Percentiles rank a stretch among this genome's conserved stretches.
phyloP scores from a whole-genome alignment of 2,329 filamentous ascomycete genomes.

The Colletotrichum sp. region DNA sequence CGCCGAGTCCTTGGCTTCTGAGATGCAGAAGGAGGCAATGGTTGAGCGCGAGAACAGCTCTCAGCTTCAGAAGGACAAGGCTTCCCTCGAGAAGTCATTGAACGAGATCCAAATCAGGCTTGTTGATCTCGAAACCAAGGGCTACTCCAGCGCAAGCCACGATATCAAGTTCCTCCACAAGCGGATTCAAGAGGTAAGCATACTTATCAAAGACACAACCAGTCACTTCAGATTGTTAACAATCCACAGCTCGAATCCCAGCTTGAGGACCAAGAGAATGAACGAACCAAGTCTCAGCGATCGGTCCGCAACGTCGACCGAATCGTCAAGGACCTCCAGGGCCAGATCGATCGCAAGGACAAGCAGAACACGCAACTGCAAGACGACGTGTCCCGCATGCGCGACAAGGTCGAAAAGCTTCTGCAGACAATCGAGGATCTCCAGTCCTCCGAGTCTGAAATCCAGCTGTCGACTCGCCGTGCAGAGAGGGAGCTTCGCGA shows the following conservation, averaged over 20 bases:
- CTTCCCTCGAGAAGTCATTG: constrained; percentile 83
- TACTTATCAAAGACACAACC: neutral
- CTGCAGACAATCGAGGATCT: constrained; percentile 93
- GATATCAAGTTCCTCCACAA: constrained; percentile 95
- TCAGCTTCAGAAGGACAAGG: constrained; percentile 88
- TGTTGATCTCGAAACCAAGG: constrained; percentile 95
- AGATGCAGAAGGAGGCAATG: constrained; percentile 92
- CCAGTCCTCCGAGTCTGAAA: constrained; percentile 82
- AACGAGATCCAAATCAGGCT: constrained; percentile 90
- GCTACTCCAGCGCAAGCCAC: constrained; percentile 91
- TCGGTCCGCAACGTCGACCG: constrained; percentile 93
- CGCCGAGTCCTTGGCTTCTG: constrained; percentile 83
- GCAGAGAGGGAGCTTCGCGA: constrained; percentile 90
- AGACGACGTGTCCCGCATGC: constrained; percentile 83
- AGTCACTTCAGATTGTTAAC: constrained; percentile 16
- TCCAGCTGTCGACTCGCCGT: constrained; percentile 81
- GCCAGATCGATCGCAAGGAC: constrained; percentile 91
- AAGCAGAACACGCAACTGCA: constrained; percentile 82
- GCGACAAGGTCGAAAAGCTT: constrained; percentile 90
- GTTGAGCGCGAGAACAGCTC: constrained; percentile 83
- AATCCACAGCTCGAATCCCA: constrained; percentile 78
- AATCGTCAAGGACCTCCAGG: constrained; percentile 89
- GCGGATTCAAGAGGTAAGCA: constrained; percentile 88
- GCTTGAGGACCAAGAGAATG: constrained; percentile 81
- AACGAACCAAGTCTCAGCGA: constrained; percentile 81